Base-by-base conservation (phyloP, 2,329 filamentous ascomycete genomes). In the Epichloe festucae region DNA sequence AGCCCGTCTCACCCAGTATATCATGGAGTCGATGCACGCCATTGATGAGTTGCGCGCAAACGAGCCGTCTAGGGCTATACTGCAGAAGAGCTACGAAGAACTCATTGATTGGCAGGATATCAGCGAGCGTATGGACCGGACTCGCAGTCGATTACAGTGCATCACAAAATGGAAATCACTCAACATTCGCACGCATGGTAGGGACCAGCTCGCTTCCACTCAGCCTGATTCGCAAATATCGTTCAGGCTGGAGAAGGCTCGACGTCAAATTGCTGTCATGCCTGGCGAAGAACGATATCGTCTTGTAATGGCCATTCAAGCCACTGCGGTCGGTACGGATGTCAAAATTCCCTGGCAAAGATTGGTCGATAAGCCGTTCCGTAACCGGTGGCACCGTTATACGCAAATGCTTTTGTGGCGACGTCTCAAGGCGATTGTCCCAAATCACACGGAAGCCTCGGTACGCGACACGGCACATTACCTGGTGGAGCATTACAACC, bases 41-140 rank as follows among this genome's bases (percentile, higher is more conserved):
- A 75, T 82, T 52, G 70, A 74, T 14, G 62, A 63, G 12, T 49
- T 65, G 35, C 64, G 68, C 14, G 59, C 63, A 11, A 63, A 65
- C 2, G 60, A 69, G 3, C 59, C 60, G 4, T 62, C 65, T 1
- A 58, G 61, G 3, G 55, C 63, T 8, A 55, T 67, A 3, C 59
- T 67, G 3, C 62, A 65, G n/a, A 66, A 68, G 15, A 62, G 70
- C 1, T 72, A 78, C 43, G 75, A 78, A 54, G 67, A 72, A 17
- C 65, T 80, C 35, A 73, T 89, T 54, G 78, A 84, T 58, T 89
- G 85, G 84, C 70, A 76, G 48, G 63, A 71, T 8, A 78, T 89
- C 23, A 83, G 81, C 57, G 68, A 78, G 53, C 73, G 73, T 50
- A 82, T 89, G 77, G 73, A 69, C 14, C 70, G 73, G 46, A 79